Evolutionary conservation across 352 stramenopile species (phyloP).

Genomic region (Phytopythium helicoides): DNA sequence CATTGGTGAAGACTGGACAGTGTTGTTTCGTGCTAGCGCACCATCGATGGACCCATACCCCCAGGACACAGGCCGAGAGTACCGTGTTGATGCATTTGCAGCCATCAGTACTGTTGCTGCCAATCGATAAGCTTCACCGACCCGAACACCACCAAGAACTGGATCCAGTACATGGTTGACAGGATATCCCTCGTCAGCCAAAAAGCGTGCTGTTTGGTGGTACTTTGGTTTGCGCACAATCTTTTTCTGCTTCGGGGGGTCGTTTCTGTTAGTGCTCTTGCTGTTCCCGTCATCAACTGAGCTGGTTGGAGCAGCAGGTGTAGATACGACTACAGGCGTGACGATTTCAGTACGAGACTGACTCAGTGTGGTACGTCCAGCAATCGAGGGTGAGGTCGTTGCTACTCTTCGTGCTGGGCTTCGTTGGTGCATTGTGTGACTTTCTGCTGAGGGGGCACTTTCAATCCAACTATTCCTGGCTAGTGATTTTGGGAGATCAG

Average conservation of each 20-base stretch:
- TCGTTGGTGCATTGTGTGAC: not conserved
- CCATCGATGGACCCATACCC: constrained; percentile 54
- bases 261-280: not conserved
- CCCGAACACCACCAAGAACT: not conserved
- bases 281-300: not conserved
- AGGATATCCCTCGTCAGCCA: constrained; percentile 31
- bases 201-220: constrained; percentile 41
- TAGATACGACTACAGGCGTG: too few relatives aligned
- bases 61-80: constrained; percentile 43
- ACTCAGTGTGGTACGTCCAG: too few relatives aligned
- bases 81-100: constrained; percentile 18
- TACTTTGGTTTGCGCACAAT: constrained; percentile 34
- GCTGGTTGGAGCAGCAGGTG: not conserved
- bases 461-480: constrained; percentile 1
- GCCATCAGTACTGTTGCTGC: constrained; percentile 37
- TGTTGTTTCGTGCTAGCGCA: constrained; percentile 35
- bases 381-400: not conserved
- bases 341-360: too few relatives aligned
- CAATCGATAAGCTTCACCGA: constrained; percentile 39
- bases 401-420: constrained; percentile 1
- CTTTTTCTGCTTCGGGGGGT: constrained; percentile 5
- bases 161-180: not conserved
- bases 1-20: constrained; percentile 15
- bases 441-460: constrained; percentile 1
- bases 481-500: not conserved